These are phyloP conservation scores for Phytophthora nicotianae DNA, from an alignment of 352 stramenopile genomes.

Conservation along the genomic window DNA sequence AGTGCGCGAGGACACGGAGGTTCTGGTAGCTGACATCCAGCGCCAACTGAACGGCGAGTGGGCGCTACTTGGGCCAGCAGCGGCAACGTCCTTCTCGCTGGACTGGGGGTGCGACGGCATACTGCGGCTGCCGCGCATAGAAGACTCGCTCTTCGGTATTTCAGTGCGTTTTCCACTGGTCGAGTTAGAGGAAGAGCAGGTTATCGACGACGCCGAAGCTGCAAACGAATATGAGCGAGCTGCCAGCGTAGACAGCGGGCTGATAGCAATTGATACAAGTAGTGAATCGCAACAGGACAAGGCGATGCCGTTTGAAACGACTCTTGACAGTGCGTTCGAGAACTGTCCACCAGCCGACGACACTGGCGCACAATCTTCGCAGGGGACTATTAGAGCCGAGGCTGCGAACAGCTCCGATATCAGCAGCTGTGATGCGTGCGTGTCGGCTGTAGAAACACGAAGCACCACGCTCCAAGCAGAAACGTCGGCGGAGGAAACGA, in stretches of 20 bases:
- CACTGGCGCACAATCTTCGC: conserved; percentile 15
- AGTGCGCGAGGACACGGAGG: conserved; percentile 50
- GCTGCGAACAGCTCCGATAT: conserved; percentile 14
- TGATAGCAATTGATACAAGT: conserved; percentile 7
- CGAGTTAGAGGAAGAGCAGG: conserved; percentile 9
- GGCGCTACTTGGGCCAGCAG: conserved; percentile 27
- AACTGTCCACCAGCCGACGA: background rate
- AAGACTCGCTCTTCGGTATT: conserved; percentile 49
- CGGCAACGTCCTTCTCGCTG: conserved; percentile 19
- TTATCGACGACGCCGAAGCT: background rate
- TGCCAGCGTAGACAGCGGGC: background rate
- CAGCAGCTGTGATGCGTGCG: conserved; percentile 12
- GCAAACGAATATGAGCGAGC: conserved; percentile 12
- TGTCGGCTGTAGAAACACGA: conserved; percentile 38
- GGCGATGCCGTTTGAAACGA: conserved; percentile 10
- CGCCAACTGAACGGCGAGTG: conserved; percentile 41
- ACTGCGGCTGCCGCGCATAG: conserved; percentile 50
- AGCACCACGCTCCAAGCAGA: conserved; percentile 27
- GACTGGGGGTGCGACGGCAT: conserved; percentile 32
- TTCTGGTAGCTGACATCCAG: conserved; percentile 48
- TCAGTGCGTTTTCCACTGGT: conserved; percentile 30
- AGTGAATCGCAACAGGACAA: conserved; percentile 11
- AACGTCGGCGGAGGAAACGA: conserved; percentile 3
- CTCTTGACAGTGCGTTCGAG: conserved; percentile 1
- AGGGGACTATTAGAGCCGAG: conserved; percentile 4